Evolutionary conservation across 768 basidiomycete genomes (phyloP).

Genomic region (Kwoniella sp.): DNA sequence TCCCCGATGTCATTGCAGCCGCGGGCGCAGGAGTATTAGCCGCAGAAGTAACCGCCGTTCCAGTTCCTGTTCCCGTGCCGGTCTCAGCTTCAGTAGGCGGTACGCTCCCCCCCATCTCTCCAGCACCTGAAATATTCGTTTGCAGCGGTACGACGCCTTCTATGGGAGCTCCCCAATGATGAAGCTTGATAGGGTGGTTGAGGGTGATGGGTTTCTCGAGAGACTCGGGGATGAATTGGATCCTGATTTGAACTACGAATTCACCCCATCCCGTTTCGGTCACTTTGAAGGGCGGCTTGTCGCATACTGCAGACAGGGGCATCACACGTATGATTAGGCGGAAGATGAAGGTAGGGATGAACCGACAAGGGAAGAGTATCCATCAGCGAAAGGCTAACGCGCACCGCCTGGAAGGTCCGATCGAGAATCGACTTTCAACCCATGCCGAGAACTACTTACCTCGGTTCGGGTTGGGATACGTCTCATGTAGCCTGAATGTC

Average conservation of each 20-base stretch:
- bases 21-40: slow-evolving; percentile 11
- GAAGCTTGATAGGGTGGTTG: slow-evolving; percentile 93
- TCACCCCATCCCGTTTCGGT: slow-evolving; percentile 99
- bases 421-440: no score
- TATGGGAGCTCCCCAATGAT: slow-evolving; percentile 54
- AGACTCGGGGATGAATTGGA: slow-evolving; percentile 84
- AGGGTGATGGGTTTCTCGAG: slow-evolving; percentile 85
- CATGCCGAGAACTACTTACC: slow-evolving; percentile 63
- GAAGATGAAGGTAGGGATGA: no score
- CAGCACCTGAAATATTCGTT: no score
- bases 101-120: neutral
- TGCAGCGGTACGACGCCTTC: slow-evolving; percentile 8
- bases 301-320: slow-evolving; percentile 64
- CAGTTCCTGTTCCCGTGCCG: neutral
- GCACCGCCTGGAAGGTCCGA: no score
- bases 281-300: slow-evolving; percentile 91
- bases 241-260: slow-evolving; percentile 90
- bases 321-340: neutral
- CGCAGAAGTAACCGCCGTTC: slow-evolving; percentile 3
- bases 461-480: slow-evolving; percentile 84
- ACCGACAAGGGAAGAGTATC: neutral
- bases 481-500: slow-evolving; percentile 96
- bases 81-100: neutral
- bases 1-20: neutral
- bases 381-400: no score